A percentile compares a stretch with the other conserved stretches of the same genome.
phyloP scores from a whole-genome alignment of 2,329 filamentous ascomycete genomes.

The Rugonectria rugulosa region DNA sequence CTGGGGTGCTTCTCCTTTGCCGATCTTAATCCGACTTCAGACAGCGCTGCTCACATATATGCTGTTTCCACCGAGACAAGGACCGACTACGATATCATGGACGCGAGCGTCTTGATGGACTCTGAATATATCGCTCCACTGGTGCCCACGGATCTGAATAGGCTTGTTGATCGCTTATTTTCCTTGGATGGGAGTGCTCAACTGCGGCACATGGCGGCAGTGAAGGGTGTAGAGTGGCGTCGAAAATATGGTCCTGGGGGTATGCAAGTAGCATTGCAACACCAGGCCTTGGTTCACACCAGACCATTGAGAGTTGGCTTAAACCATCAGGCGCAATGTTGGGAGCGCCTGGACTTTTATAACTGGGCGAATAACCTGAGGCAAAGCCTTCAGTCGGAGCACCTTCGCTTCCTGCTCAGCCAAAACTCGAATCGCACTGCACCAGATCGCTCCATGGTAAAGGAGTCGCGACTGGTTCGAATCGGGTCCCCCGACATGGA shows the following conservation, averaged over 20 bases:
- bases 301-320: slow-evolving; percentile 28
- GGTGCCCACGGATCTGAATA: slow-evolving; percentile 74
- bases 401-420: slow-evolving; percentile 34
- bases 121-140: slow-evolving; percentile 88
- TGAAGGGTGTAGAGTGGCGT: slow-evolving; percentile 81
- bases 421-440: too few relatives aligned
- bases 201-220: slow-evolving; percentile 82
- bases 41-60: slow-evolving; percentile 61
- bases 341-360: slow-evolving; percentile 44
- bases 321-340: slow-evolving; percentile 30
- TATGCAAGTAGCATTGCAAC: slow-evolving; percentile 30
- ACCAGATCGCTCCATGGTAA: slow-evolving; percentile 12
- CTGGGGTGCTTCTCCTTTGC: slow-evolving; percentile 75
- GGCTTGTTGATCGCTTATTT: slow-evolving; percentile 78
- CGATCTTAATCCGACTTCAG: slow-evolving; percentile 35
- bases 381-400: slow-evolving; percentile 45
- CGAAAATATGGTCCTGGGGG: slow-evolving; percentile 40
- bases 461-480: slow-evolving; percentile 32
- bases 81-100: slow-evolving; percentile 83
- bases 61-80: slow-evolving; percentile 78
- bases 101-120: slow-evolving; percentile 92
- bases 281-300: slow-evolving; percentile 21
- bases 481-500: slow-evolving; percentile 10
- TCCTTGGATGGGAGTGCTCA: slow-evolving; percentile 79
- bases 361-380: slow-evolving; percentile 49